phyloP scores from a whole-genome alignment of 1,284 basidiomycete species.

The Entoloma clypeatum region DNA sequence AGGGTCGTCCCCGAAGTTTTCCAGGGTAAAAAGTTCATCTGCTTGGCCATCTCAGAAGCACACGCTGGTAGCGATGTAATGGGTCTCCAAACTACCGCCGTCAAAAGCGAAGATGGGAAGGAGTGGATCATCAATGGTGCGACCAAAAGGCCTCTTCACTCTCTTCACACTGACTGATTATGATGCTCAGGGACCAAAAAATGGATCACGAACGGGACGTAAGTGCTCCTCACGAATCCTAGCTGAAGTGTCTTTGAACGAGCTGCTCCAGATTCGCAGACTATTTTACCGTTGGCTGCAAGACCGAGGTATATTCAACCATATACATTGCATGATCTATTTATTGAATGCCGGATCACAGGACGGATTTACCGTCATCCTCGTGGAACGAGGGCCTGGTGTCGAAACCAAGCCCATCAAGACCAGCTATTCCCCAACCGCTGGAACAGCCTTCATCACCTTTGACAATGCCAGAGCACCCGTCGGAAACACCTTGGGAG shows the following conservation, averaged over 20 bases:
- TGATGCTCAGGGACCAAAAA: too few relatives aligned
- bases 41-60: slow-evolving; percentile 74
- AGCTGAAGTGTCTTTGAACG: too few relatives aligned
- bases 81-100: slow-evolving; percentile 42
- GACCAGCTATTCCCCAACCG: slow-evolving; percentile 65
- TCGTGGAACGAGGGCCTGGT: slow-evolving; percentile 65
- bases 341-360: too few relatives aligned
- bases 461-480: slow-evolving; percentile 84
- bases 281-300: slow-evolving; percentile 60
- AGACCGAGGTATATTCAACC: slow-evolving; percentile 62
- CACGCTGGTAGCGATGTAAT: slow-evolving; percentile 69
- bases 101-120: slow-evolving; percentile 32
- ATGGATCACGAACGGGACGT: slow-evolving; percentile 90
- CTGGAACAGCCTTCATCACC: slow-evolving; percentile 77
- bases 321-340: too few relatives aligned
- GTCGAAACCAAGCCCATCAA: slow-evolving; percentile 80
- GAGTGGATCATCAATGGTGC: slow-evolving; percentile 33
- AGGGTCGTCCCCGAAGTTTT: slow-evolving; percentile 75
- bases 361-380: slow-evolving; percentile 75
- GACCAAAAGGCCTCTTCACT: too few relatives aligned
- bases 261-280: slow-evolving; percentile 46
- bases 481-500: slow-evolving; percentile 76
- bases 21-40: slow-evolving; percentile 59
- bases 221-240: too few relatives aligned
- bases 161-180: too few relatives aligned